Conservation (phyloP, 352 stramenopile species). For the Globisporangium cylindrosporum region DNA sequence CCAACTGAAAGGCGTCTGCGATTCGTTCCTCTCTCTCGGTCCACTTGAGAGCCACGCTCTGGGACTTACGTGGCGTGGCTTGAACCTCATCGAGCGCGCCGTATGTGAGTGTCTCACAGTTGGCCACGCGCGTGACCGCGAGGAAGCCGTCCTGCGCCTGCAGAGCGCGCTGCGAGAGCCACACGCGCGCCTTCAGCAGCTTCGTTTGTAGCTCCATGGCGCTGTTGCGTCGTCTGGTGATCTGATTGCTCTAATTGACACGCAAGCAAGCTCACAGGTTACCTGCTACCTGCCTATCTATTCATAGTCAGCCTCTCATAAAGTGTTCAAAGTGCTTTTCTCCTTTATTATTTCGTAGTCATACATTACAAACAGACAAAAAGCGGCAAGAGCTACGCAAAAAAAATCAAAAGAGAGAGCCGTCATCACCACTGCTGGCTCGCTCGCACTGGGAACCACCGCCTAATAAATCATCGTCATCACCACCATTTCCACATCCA, state of each 20-base stretch:
- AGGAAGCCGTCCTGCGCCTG: slow-evolving; percentile 36
- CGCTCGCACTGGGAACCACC: not conserved
- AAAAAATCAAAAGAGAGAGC: not conserved
- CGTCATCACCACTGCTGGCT: too few relatives aligned
- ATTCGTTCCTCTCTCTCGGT: slow-evolving; percentile 14
- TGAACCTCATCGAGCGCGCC: slow-evolving; percentile 23
- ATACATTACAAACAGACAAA: slow-evolving; percentile 1
- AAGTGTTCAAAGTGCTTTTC: not conserved
- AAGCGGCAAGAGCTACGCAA: not conserved
- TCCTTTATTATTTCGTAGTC: not conserved
- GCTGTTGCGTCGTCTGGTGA: not conserved
- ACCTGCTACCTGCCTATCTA: not conserved
- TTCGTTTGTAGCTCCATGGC: slow-evolving; percentile 27
- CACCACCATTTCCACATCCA: slow-evolving; percentile 6
- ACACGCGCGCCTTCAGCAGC: slow-evolving; percentile 36
- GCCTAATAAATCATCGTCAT: slow-evolving; percentile 18
- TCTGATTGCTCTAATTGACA: not conserved
- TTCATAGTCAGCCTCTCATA: not conserved
- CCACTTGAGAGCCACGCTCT: slow-evolving; percentile 29
- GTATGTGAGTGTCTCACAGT: slow-evolving; percentile 24
- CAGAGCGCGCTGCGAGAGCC: slow-evolving; percentile 30
- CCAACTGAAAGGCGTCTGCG: slow-evolving; percentile 17
- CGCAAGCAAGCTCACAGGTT: not conserved
- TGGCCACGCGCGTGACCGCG: slow-evolving; percentile 24
- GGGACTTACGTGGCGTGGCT: slow-evolving; percentile 5